Evolutionary conservation across 2,329 filamentous ascomycete genomes (phyloP), one percentile per base, ranked within the genome.

Genomic region (Fusarium aywerte): DNA sequence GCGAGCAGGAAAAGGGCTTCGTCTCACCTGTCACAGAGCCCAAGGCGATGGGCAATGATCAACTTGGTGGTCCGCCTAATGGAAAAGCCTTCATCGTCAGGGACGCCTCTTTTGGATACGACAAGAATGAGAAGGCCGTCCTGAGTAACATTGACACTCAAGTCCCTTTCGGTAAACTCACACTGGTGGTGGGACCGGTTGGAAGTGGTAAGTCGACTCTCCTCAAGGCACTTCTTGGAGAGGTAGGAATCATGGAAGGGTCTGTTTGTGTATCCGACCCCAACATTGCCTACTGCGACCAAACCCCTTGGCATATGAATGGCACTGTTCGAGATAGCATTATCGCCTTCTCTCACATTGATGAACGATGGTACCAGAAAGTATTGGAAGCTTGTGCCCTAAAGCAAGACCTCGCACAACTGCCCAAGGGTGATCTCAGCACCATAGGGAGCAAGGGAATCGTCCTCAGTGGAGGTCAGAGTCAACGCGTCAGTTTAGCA

Each of bases 391-490:
- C 48, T 1, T 74, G 69, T 9, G 67, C 64, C 0, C 27, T 76
- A 13, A 54, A 56, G 1, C 40, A 62, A 5, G 78, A 79, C 39
- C 55, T 79, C 3, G 21, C 27, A 0, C 62, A 65, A 8, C 68
- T 80, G 3, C 71, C 77, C 0, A 48, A 73, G 1, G 77, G 78
- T 13, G 77, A 80, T 32, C 61, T 68, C 4, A 78, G 77, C 0
- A 62, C 62, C 1, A 72, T 78, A n/a, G 79, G 80, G 3, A 78
- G 72, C 11, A 76, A 76, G 39, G 78, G 79, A 0, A 75, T 79
- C 16, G 73, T 71, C 0, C 64, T 81, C 10, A 80, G 78, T 6
- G 79, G 80, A 21, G 79, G 79, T 0, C 78, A 81, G 58, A 76
- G 73, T 8, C 75, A 77, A 27, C 67, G 77, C 16, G 61, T 79